A percentile compares a stretch with the other conserved stretches of the same genome.
These are phyloP conservation scores for Nemania sp. DNA, from an alignment of 2,329 filamentous ascomycete genomes.

Conservation along the genomic window DNA sequence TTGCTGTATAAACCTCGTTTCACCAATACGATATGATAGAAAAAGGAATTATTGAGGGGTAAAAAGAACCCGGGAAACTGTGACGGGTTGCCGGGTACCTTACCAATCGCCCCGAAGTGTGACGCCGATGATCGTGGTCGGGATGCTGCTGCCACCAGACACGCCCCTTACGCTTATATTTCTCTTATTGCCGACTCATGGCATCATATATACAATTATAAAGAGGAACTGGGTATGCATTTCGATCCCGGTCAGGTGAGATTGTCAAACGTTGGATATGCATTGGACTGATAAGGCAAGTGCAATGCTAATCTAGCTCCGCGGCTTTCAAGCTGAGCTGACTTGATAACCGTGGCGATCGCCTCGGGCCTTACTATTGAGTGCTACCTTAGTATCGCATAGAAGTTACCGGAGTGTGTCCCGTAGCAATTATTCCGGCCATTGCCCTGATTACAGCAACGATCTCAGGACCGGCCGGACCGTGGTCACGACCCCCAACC, in stretches of 20 bases:
- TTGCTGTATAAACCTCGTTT: not conserved
- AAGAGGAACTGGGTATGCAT: not conserved
- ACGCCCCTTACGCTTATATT: constrained; percentile 1
- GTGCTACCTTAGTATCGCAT: too few species aligned
- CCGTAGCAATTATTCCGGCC: too few species aligned
- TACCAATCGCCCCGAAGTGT: too few species aligned
- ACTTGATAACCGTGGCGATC: not conserved
- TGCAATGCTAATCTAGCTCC: not conserved
- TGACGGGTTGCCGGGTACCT: not conserved
- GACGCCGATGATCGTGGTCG: not conserved
- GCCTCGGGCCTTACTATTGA: not conserved
- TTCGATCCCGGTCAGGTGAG: not conserved
- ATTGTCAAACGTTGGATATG: too few species aligned
- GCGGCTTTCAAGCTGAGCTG: not conserved
- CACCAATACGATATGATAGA: not conserved
- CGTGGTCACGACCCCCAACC: too few species aligned
- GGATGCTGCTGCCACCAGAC: not conserved
- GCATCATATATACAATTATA: constrained; percentile 1
- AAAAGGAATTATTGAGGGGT: not conserved
- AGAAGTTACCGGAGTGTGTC: too few species aligned
- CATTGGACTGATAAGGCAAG: not conserved
- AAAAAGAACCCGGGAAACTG: not conserved
- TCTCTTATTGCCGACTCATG: not conserved
- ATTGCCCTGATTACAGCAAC: too few species aligned
- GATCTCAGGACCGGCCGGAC: too few species aligned